Conservation (phyloP, 331 rosid species). For the Stylosanthes scabra region DNA sequence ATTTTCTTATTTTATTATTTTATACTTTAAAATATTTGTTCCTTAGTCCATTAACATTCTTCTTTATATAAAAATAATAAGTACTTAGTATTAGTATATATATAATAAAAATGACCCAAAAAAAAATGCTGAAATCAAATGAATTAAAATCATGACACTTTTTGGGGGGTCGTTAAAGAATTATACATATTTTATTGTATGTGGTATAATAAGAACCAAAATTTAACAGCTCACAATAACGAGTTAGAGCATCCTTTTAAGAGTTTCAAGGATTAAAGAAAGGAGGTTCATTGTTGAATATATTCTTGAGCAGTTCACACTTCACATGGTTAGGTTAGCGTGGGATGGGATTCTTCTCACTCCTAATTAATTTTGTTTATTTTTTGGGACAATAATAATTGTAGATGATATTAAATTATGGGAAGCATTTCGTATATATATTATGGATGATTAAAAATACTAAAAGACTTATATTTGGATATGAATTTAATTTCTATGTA, state of each 20-base stretch:
- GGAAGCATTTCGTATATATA: too few species aligned
- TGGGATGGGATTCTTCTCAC: background rate
- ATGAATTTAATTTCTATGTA: too few species aligned
- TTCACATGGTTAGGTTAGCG: background rate
- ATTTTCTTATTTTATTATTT: too few species aligned
- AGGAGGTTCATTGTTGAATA: background rate
- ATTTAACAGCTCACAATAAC: background rate
- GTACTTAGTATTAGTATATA: background rate
- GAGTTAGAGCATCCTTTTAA: background rate
- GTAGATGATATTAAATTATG: background rate
- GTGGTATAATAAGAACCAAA: background rate
- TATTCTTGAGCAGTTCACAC: background rate
- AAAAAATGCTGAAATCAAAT: background rate
- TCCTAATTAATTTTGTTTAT: too few species aligned
- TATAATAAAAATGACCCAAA: background rate
- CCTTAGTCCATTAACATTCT: background rate
- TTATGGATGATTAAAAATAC: background rate
- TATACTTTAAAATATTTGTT: too few species aligned
- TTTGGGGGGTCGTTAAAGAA: background rate
- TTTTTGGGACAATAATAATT: too few species aligned
- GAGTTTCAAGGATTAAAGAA: background rate
- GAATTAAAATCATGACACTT: background rate
- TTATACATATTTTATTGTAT: background rate
- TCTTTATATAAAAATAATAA: constrained; percentile 12
- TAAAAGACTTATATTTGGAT: too few species aligned